Conservation (phyloP, 148 eudicot genomes). For the Camellia japonica region DNA sequence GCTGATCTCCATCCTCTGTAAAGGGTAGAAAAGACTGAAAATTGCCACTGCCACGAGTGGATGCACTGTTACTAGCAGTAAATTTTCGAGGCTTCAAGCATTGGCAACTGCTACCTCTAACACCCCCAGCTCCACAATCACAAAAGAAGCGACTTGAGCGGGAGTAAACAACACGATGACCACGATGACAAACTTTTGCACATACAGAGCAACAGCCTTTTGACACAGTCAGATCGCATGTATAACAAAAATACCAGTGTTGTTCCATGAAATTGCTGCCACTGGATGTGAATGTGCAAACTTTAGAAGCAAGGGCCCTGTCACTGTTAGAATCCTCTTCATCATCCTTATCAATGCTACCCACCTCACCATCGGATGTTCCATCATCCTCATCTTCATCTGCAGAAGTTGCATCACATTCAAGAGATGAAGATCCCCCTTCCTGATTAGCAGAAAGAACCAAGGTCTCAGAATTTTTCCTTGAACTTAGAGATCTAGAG, state of each 20-base stretch:
- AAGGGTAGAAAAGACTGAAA: conserved; percentile 82
- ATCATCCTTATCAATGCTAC: conserved; percentile 88
- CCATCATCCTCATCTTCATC: conserved; percentile 99
- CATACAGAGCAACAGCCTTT: conserved; percentile 99
- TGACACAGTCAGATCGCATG: conserved; percentile 96
- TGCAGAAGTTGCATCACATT: conserved; percentile 94
- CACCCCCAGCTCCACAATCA: conserved; percentile 99
- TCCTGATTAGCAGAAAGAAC: conserved; percentile 71
- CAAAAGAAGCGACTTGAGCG: conserved; percentile 98
- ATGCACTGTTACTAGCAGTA: conserved; percentile 44
- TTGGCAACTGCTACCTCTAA: conserved; percentile 95
- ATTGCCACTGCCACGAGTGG: conserved; percentile 49
- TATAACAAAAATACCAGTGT: conserved; percentile 99
- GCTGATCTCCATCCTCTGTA: conserved; percentile 77
- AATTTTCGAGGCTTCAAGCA: conserved; percentile 95
- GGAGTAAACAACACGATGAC: conserved; percentile 98
- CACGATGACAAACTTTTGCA: conserved; percentile 99
- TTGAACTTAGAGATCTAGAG: conserved; percentile 57
- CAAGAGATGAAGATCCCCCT: conserved; percentile 64
- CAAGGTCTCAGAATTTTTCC: conserved; percentile 64
- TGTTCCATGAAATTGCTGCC: conserved; percentile 99
- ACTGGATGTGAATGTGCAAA: conserved; percentile 98
- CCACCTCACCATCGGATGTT: conserved; percentile 94
- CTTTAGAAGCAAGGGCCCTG: conserved; percentile 91
- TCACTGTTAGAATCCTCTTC: conserved; percentile 92